Base-by-base conservation (phyloP, 768 basidiomycete species). In the Kwoniella europaea region DNA sequence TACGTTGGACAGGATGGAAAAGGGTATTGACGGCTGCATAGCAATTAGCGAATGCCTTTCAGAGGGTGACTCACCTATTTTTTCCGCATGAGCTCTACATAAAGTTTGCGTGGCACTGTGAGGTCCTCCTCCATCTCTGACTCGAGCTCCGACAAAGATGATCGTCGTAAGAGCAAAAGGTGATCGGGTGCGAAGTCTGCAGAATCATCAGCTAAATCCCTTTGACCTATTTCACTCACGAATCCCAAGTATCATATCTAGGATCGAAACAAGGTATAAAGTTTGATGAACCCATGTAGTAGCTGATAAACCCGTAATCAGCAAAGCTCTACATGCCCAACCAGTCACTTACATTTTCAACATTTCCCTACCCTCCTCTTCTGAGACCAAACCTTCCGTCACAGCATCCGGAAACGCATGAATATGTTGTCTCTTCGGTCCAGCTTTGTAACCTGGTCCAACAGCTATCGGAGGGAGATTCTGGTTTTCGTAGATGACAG, bases 151-250 rank as follows among this genome's bases (percentile, higher is more conserved):
- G 46, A 95, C 92, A 90, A 94, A 92, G 80, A 94, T 94, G 43
- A 98, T 95, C 22, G 90, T 89, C 75, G 95, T 90, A 24, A 98
- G 90, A 53, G 93, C 93, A 84, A 96, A 97, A 0, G 94, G 95
- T 63, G 94, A 96, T 58, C 94, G 90, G 68, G 91, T 88, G 78
- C 92, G 92, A 67, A 98, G 85, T 20, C 79, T 82, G 57, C 35
- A 35, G 35, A 35, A 1, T 6, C 42, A 60, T 61, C 42, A 61
- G 42, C 42, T 35, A 5, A 16, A 24, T 13, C 13, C 4, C 18
- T 9, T 20, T 15, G 22, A 41, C n/a, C 13, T 20, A 5, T 22
- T 5, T 41, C 24, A 75, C 80, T 71, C 41, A 81, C 54, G 89
- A 88, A 56, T 94, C 92, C 83, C 89, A 97, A 0, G 92, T 94